Evolutionary conservation across 345 rosid species (phyloP), one percentile per base, ranked within the genome.

Genomic region (Brassica nigra): DNA sequence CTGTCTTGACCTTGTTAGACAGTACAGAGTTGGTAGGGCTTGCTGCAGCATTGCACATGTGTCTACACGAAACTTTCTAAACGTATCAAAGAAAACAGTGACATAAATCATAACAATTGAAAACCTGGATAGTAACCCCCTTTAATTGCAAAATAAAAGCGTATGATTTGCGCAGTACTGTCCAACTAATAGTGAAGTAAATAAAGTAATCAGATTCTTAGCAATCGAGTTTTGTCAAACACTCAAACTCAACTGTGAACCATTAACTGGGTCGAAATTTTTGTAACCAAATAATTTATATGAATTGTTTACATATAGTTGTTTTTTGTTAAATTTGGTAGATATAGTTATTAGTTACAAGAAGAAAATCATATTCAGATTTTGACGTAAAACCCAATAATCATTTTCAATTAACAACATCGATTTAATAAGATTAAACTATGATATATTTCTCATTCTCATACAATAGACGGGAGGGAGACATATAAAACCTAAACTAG

Each of bases 11-110:
- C 37, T 68, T 68, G 34, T 15, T 76, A 58, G 36, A 58, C 20
- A 57, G 66, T 67, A 58, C 66, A 47, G 37, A 58, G 58, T 76
- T 66, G 66, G 73, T 58, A 76, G 55, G 42, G 66, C 57, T 66
- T 76, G 23, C 15, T 57, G 30, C 31, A 66, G 37, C 44, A 76
- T 58, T 57, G 66, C 66, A 76, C 73, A 75, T 62, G 66, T 8
- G 47, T 39, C 47, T 39, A 39, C 47, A 29, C 47, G 47, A 39
- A 39, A 39, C 47, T 39, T 39, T 39, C 47, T 9, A 39, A 9
- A 36, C 10, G 5, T 36, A 36, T 36, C 42, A 8, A 52, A 52
- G 58, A 52, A 52, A 52, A 52, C 18, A 52, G 58, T 52, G 58
- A 52, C 58, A 52, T 49, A n/a, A 5, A 52, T n/a, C 58, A 52